phyloP scores from a whole-genome alignment of 371 early-diverging fungal species.

The Mucor plumbeus region DNA sequence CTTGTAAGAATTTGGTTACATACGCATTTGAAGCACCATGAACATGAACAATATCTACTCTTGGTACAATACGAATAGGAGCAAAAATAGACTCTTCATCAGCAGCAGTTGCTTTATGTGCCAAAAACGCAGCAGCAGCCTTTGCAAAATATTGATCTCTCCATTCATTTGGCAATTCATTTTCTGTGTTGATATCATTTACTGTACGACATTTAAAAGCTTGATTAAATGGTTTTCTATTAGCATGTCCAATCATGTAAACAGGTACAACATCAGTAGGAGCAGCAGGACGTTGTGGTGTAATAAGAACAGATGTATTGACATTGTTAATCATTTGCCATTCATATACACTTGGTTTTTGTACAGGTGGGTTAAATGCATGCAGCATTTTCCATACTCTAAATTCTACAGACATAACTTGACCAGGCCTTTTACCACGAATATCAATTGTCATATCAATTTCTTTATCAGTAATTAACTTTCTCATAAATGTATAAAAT shows the following conservation, averaged over 20 bases:
- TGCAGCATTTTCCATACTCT: constrained; percentile 54
- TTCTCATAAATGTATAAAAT: constrained; percentile 59
- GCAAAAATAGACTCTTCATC: constrained; percentile 66
- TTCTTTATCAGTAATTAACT: constrained; percentile 33
- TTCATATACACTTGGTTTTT: constrained; percentile 27
- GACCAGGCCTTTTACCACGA: constrained; percentile 49
- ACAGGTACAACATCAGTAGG: constrained; percentile 47
- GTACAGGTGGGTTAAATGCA: constrained; percentile 40
- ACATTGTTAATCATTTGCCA: constrained; percentile 36
- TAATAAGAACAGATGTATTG: constrained; percentile 29
- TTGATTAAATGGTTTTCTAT: constrained; percentile 57
- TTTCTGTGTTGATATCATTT: constrained; percentile 56
- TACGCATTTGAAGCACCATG: constrained; percentile 72
- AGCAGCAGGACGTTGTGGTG: constrained; percentile 24
- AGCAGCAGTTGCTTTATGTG: constrained; percentile 53
- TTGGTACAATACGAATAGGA: constrained; percentile 28
- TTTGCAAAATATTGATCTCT: constrained; percentile 69
- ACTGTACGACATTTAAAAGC: constrained; percentile 56
- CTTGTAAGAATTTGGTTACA: constrained; percentile 57
- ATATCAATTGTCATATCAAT: constrained; percentile 54
- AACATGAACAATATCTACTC: constrained; percentile 65
- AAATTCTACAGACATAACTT: constrained; percentile 49
- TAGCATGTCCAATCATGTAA: constrained; percentile 67
- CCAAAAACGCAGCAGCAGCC: constrained; percentile 65
- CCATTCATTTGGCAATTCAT: constrained; percentile 67